Evolutionary conservation across 805 yeast genomes (phyloP).

Genomic region (Metschnikowia baotianmanensis): DNA sequence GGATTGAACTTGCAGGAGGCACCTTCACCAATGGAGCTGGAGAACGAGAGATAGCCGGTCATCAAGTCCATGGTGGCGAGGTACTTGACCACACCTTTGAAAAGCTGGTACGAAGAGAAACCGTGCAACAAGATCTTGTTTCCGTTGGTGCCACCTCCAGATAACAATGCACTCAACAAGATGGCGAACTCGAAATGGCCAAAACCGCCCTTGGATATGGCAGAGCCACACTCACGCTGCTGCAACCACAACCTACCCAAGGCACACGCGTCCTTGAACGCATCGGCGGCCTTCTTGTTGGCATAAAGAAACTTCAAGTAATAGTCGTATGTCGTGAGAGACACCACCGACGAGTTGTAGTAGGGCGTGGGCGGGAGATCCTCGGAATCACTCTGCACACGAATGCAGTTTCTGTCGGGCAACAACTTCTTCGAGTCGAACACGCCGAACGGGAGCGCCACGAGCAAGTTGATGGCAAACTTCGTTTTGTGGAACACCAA

Average conservation of each 20-base stretch:
- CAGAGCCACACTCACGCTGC: conserved; percentile 77
- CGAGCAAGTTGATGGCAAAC: conserved; percentile 67
- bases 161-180: conserved; percentile 74
- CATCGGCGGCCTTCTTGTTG: conserved; percentile 69
- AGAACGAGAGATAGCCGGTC: conserved; percentile 65
- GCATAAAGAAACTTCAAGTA: conserved; percentile 75
- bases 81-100: conserved; percentile 82
- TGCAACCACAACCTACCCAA: conserved; percentile 87
- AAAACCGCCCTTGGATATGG: conserved; percentile 71
- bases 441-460: conserved; percentile 66
- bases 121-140: conserved; percentile 80
- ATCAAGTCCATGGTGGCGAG: conserved; percentile 74
- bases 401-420: conserved; percentile 78
- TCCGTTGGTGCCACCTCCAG: conserved; percentile 79
- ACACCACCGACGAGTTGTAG: conserved; percentile 77
- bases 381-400: conserved; percentile 53
- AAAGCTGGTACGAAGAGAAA: conserved; percentile 88
- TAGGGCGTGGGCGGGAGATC: conserved; percentile 75
- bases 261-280: conserved; percentile 82
- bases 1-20: conserved; percentile 42
- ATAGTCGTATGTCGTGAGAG: conserved; percentile 65
- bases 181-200: conserved; percentile 89
- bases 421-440: conserved; percentile 75
- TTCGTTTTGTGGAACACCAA: conserved; percentile 60
- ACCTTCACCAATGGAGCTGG: conserved; percentile 50